Evolutionary conservation across 805 yeast species (phyloP).

Genomic region (Hanseniaspora vineae): DNA sequence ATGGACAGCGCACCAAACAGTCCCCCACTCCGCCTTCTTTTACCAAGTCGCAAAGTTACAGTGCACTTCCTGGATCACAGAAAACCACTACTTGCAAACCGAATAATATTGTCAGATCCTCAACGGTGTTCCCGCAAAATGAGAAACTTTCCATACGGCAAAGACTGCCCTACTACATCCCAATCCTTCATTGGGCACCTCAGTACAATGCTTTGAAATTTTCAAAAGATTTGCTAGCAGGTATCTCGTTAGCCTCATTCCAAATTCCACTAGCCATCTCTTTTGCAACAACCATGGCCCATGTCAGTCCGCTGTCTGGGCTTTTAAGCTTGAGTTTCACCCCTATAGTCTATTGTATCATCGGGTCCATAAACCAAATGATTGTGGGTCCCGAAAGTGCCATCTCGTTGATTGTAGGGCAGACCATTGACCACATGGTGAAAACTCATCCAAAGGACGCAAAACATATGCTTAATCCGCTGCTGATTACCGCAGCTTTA

Average conservation of each 20-base stretch:
- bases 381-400: conserved; percentile 91
- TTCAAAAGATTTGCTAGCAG: conserved; percentile 63
- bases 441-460: conserved; percentile 17
- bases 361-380: conserved; percentile 82
- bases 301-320: conserved; percentile 72
- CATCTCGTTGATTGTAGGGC: conserved; percentile 71
- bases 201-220: conserved; percentile 30
- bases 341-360: conserved; percentile 60
- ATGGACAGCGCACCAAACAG: too few species aligned
- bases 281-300: conserved; percentile 74
- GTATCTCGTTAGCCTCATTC: conserved; percentile 77
- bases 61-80: too few species aligned
- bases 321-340: conserved; percentile 64
- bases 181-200: conserved; percentile 56
- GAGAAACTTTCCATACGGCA: conserved; percentile 10
- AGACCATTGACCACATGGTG: conserved; percentile 47
- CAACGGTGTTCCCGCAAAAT: neutral
- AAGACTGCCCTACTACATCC: conserved; percentile 47
- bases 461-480: conserved; percentile 29
- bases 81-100: too few species aligned
- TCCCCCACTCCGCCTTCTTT: too few species aligned
- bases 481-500: conserved; percentile 52
- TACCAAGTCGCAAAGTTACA: too few species aligned
- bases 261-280: conserved; percentile 71
- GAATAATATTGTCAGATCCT: neutral